These are phyloP conservation scores for Aspergillus coremiiformis DNA, from an alignment of 495 filamentous ascomycete species.

Conservation along the genomic window DNA sequence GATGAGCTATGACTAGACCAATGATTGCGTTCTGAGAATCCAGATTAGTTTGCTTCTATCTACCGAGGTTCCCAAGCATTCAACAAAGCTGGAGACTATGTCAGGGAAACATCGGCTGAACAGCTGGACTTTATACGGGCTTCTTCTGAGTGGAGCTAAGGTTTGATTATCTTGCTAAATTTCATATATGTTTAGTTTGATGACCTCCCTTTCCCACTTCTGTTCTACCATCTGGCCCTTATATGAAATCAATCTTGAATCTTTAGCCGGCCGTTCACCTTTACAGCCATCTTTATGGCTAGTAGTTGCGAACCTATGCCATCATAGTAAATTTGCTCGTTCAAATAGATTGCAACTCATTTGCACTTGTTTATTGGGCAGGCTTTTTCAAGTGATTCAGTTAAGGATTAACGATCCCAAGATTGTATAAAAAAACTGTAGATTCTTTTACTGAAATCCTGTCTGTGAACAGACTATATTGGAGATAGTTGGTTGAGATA, in stretches of 20 bases:
- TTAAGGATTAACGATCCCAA: no score
- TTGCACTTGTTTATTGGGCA: background rate
- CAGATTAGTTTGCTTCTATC: slow-evolving; percentile 13
- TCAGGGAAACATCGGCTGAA: slow-evolving; percentile 25
- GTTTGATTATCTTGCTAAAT: slow-evolving; percentile 1
- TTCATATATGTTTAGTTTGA: slow-evolving; percentile 11
- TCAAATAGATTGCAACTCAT: background rate
- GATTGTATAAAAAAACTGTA: no score
- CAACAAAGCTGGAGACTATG: slow-evolving; percentile 2
- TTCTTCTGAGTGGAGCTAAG: slow-evolving; percentile 20
- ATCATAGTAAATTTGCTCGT: background rate
- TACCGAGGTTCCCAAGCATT: slow-evolving; percentile 7
- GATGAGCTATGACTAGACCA: slow-evolving; percentile 84
- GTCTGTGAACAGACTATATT: no score
- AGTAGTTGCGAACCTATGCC: background rate
- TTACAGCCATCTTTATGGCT: background rate
- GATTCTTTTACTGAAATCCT: no score
- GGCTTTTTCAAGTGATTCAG: no score
- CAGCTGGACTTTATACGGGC: slow-evolving; percentile 37
- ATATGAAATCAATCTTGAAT: slow-evolving; percentile 7
- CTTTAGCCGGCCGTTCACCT: background rate
- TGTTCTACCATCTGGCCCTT: slow-evolving; percentile 1
- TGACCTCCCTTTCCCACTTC: background rate
- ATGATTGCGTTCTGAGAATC: slow-evolving; percentile 55
- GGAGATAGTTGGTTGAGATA: no score